Percentiles rank a stretch among this genome's conserved stretches.
Evolutionary conservation across 2,329 filamentous ascomycete genomes (phyloP).

Genomic region (Penicillium expansum): DNA sequence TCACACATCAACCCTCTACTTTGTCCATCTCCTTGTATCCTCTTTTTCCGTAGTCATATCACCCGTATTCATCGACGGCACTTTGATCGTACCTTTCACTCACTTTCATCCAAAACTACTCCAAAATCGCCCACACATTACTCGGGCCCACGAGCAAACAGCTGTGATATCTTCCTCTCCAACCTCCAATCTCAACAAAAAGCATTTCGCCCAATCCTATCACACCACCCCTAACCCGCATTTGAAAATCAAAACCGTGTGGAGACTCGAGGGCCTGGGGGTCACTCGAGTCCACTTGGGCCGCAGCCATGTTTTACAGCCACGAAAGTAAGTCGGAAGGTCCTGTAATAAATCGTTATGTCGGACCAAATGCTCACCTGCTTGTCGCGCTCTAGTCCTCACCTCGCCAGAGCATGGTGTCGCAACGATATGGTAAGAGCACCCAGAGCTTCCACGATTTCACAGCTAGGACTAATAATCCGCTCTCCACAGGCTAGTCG

Average conservation of each 20-base stretch:
- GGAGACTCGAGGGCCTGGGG: not conserved
- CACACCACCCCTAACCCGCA: not conserved
- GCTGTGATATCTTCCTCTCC: not conserved
- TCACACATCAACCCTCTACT: not conserved
- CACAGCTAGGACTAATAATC: conserved; percentile 23
- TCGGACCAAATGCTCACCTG: conserved; percentile 19
- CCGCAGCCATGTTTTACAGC: conserved; percentile 78
- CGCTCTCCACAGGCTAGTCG: conserved; percentile 68
- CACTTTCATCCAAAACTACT: not conserved
- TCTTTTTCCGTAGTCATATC: not conserved
- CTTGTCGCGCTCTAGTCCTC: conserved; percentile 56
- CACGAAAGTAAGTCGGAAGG: conserved; percentile 70
- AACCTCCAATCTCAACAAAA: not conserved
- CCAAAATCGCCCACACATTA: not conserved
- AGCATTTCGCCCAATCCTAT: not conserved
- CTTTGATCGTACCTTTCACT: not conserved
- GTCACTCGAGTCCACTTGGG: not conserved
- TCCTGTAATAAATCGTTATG: not conserved
- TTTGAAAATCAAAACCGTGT: not conserved
- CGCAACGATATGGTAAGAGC: conserved; percentile 80
- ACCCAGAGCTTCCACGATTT: not conserved
- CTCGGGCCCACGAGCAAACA: not conserved
- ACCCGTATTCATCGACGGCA: not conserved
- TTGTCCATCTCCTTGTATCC: not conserved
- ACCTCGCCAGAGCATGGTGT: conserved; percentile 86